These are phyloP conservation scores for Cryptococcus neoformans DNA, from an alignment of 1,284 basidiomycete genomes.

Conservation along the genomic window DNA sequence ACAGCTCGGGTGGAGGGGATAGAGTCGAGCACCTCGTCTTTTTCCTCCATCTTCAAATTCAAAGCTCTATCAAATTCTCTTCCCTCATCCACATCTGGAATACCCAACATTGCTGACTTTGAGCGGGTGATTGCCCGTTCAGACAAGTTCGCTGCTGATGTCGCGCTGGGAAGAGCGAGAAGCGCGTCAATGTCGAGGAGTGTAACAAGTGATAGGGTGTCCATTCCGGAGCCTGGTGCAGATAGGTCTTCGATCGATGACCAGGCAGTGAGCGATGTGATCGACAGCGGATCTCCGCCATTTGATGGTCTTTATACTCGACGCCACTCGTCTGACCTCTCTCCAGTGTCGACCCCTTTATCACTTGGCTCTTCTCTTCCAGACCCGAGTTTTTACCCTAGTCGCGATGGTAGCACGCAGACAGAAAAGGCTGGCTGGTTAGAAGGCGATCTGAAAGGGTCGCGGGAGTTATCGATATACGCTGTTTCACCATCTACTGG, in stretches of 20 bases:
- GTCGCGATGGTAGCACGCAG: background rate
- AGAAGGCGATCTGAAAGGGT: constrained; percentile 36
- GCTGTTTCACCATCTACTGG: constrained; percentile 37
- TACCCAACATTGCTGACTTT: background rate
- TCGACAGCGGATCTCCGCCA: background rate
- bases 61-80: background rate
- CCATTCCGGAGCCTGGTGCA: background rate
- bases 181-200: background rate
- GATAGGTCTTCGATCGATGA: background rate
- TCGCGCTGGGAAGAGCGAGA: background rate
- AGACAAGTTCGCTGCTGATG: background rate
- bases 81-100: background rate
- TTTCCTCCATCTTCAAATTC: constrained; percentile 9
- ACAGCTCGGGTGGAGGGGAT: constrained; percentile 27
- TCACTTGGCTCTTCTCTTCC: background rate
- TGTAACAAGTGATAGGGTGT: background rate
- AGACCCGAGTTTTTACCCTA: background rate
- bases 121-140: background rate
- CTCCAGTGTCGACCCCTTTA: background rate
- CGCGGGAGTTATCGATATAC: constrained; percentile 35
- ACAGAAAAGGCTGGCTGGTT: constrained; percentile 36
- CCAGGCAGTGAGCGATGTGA: background rate
- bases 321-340: background rate
- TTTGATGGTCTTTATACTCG: background rate
- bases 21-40: constrained; percentile 1